Conservation (phyloP, 257 asterid genomes). For the Nicotiana otophora region DNA sequence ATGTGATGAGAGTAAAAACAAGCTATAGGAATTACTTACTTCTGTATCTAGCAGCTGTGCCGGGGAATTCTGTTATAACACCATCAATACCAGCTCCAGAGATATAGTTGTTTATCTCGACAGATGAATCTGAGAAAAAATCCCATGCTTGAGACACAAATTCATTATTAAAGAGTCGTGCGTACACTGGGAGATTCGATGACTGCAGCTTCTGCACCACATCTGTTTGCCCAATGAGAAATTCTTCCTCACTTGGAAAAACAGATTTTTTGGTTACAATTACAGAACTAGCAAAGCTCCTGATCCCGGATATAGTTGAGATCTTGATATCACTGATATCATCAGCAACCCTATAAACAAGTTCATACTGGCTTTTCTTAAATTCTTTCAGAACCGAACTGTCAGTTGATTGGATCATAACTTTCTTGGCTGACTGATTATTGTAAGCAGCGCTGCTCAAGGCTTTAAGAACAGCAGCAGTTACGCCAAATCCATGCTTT, state of each 20-base stretch:
- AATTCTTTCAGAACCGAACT: conserved; percentile 54
- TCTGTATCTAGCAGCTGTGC: conserved; percentile 65
- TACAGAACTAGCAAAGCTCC: conserved; percentile 56
- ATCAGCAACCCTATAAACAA: conserved; percentile 47
- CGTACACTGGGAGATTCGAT: conserved; percentile 45
- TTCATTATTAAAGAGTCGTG: conserved; percentile 59
- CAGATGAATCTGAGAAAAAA: conserved; percentile 64
- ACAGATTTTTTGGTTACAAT: conserved; percentile 49
- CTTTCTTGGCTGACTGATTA: conserved; percentile 49
- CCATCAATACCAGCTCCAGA: conserved; percentile 34
- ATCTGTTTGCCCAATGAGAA: conserved; percentile 31
- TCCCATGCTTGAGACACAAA: conserved; percentile 87
- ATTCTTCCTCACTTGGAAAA: conserved; percentile 33
- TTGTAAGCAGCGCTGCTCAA: conserved; percentile 44
- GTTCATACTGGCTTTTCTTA: conserved; percentile 47
- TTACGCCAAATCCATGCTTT: conserved; percentile 56
- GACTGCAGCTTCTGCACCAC: conserved; percentile 56
- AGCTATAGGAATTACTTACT: conserved; percentile 44
- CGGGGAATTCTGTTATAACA: conserved; percentile 60
- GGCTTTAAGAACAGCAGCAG: conserved; percentile 52
- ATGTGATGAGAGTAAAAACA: not conserved
- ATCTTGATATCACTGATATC: conserved; percentile 45
- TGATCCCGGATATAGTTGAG: conserved; percentile 57
- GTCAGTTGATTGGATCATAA: conserved; percentile 56
- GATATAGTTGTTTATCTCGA: conserved; percentile 47